Percentiles rank a stretch among this genome's conserved stretches.
These are phyloP conservation scores for Scutellaria barbata DNA, from an alignment of 257 asterid species.

Conservation along the genomic window DNA sequence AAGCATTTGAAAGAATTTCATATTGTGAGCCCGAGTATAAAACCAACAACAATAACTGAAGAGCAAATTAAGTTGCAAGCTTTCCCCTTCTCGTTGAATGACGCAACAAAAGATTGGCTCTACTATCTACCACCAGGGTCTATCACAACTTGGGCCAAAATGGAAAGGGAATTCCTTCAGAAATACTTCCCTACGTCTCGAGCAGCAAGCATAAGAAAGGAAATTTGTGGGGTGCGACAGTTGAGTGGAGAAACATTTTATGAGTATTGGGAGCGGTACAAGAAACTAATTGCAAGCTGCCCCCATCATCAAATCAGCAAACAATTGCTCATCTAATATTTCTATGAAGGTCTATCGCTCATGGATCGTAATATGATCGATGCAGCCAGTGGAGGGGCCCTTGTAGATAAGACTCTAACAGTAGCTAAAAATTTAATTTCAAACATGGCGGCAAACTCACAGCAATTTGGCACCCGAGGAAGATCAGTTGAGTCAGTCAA, in stretches of 20 bases:
- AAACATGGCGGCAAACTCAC: too few species aligned
- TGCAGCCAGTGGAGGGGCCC: too few species aligned
- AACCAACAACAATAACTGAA: not conserved
- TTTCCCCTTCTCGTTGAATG: not conserved
- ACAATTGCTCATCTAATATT: not conserved
- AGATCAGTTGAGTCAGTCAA: too few species aligned
- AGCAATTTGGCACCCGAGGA: too few species aligned
- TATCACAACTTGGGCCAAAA: too few species aligned
- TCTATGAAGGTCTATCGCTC: not conserved
- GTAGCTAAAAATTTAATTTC: too few species aligned
- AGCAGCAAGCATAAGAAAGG: not conserved
- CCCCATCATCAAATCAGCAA: not conserved
- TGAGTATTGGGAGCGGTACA: not conserved
- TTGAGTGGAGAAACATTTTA: not conserved
- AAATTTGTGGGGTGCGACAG: not conserved
- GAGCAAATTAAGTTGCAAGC: not conserved
- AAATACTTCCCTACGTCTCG: not conserved
- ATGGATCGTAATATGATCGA: too few species aligned
- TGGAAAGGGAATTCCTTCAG: not conserved
- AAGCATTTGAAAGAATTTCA: not conserved
- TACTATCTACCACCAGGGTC: not conserved
- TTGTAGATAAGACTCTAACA: too few species aligned
- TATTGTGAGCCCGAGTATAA: not conserved
- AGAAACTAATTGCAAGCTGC: not conserved
- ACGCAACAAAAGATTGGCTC: not conserved